These are phyloP conservation scores for Coccinonectria pachysandricola DNA, from an alignment of 2,329 filamentous ascomycete species.

Conservation along the genomic window DNA sequence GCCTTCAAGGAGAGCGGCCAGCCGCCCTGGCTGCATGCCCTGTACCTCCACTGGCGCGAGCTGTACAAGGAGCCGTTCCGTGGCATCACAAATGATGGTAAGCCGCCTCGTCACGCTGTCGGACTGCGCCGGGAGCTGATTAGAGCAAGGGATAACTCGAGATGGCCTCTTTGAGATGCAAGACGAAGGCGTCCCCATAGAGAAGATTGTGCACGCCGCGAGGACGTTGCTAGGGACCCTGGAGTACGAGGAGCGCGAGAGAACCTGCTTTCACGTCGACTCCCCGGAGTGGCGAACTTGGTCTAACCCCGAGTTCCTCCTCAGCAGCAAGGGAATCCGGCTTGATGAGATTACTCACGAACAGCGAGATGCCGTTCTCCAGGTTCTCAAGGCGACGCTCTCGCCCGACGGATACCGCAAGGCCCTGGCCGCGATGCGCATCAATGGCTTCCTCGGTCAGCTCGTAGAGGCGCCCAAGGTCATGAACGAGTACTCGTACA, in stretches of 20 bases:
- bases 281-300: conserved; percentile 61
- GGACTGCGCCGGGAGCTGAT: conserved; percentile 1
- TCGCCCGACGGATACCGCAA: conserved; percentile 64
- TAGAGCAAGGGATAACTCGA: conserved; percentile 39
- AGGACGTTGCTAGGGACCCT: conserved; percentile 36
- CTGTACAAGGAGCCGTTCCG: conserved; percentile 57
- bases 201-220: conserved; percentile 42
- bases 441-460: conserved; percentile 66
- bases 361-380: conserved; percentile 39
- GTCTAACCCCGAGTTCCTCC: conserved; percentile 64
- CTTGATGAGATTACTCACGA: conserved; percentile 46
- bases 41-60: conserved; percentile 49
- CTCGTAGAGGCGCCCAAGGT: conserved; percentile 50
- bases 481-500: conserved; percentile 69
- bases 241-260: conserved; percentile 35
- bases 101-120: conserved; percentile 3
- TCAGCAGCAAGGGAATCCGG: conserved; percentile 58
- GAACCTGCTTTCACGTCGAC: conserved; percentile 51
- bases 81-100: conserved; percentile 60
- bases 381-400: conserved; percentile 46
- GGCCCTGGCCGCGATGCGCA: conserved; percentile 57
- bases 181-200: conserved; percentile 54
- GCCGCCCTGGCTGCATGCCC: conserved; percentile 56
- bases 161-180: conserved; percentile 46
- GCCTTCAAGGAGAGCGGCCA: conserved; percentile 46